These are phyloP conservation scores for Magnaporthiopsis incrustans DNA, from an alignment of 2,329 filamentous ascomycete genomes.

Conservation along the genomic window DNA sequence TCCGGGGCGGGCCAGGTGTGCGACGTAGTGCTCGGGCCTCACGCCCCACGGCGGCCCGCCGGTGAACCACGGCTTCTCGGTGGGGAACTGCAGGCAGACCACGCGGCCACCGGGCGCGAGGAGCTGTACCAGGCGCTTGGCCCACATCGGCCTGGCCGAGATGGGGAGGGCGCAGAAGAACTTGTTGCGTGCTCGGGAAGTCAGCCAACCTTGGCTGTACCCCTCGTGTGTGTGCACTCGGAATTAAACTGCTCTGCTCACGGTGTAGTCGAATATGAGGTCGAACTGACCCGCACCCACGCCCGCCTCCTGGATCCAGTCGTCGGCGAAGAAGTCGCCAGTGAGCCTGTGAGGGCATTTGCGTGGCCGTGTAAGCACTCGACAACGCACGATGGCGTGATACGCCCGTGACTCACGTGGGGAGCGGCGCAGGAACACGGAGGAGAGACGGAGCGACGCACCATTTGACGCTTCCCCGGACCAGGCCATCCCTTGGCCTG, in stretches of 20 bases:
- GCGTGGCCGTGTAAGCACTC: neutral
- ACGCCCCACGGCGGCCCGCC: slow-evolving; percentile 68
- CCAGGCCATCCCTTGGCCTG: slow-evolving; percentile 27
- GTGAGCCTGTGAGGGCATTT: slow-evolving; percentile 25
- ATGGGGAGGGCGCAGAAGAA: slow-evolving; percentile 57
- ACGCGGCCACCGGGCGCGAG: slow-evolving; percentile 37
- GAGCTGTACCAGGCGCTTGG: slow-evolving; percentile 41
- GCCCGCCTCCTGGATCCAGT: slow-evolving; percentile 39
- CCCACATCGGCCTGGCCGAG: slow-evolving; percentile 43
- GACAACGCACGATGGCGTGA: neutral
- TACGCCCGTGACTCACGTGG: too few species aligned
- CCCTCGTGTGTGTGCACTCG: too few species aligned
- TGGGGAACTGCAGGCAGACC: slow-evolving; percentile 69
- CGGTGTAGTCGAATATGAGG: slow-evolving; percentile 56
- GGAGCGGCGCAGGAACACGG: neutral
- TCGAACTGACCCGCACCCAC: slow-evolving; percentile 48
- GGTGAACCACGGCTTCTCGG: slow-evolving; percentile 55
- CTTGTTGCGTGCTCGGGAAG: slow-evolving; percentile 23
- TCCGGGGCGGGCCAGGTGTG: slow-evolving; percentile 63
- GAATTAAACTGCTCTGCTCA: slow-evolving; percentile 17
- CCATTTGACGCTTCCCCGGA: slow-evolving; percentile 45
- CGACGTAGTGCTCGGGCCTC: slow-evolving; percentile 60
- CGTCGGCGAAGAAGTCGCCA: slow-evolving; percentile 60
- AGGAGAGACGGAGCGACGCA: neutral
- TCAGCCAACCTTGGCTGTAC: too few species aligned